A percentile compares a stretch with the other conserved stretches of the same genome.
phyloP scores from a whole-genome alignment of 2,329 filamentous ascomycete species.

The Cladosporium colombiae region DNA sequence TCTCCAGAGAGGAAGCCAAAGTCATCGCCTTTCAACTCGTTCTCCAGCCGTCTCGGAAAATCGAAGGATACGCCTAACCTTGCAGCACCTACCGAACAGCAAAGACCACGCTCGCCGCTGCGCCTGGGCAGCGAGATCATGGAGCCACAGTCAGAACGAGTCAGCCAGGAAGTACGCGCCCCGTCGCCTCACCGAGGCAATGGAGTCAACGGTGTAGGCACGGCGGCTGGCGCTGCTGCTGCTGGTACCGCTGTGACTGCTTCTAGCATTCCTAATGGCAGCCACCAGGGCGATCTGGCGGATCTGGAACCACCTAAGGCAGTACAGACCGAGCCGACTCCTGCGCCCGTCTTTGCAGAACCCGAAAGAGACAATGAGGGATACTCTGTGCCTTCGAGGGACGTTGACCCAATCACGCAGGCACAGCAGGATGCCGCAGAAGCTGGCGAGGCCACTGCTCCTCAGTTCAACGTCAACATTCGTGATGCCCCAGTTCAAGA shows the following conservation, averaged over 20 bases:
- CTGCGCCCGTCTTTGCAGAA: conserved; percentile 13
- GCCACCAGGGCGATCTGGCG: conserved; percentile 38
- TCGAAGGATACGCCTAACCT: conserved; percentile 60
- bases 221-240: not conserved
- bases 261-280: conserved; percentile 31
- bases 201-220: conserved; percentile 5
- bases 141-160: conserved; percentile 25
- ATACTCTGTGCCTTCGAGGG: conserved; percentile 70
- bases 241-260: conserved; percentile 22
- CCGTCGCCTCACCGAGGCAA: conserved; percentile 2
- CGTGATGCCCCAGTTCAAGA: conserved; percentile 75
- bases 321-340: conserved; percentile 24
- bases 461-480: conserved; percentile 77
- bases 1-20: conserved; percentile 59
- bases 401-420: conserved; percentile 61
- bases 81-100: conserved; percentile 34
- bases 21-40: conserved; percentile 59
- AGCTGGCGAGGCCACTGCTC: conserved; percentile 57
- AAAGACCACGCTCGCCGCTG: conserved; percentile 35
- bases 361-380: conserved; percentile 64
- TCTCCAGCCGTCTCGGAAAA: conserved; percentile 59
- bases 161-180: not conserved
- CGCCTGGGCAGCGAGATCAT: conserved; percentile 36
- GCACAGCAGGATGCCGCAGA: conserved; percentile 64
- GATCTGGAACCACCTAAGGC: conserved; percentile 36